phyloP scores from a whole-genome alignment of 2,329 filamentous ascomycete genomes.

The Lachnellula occidentalis region DNA sequence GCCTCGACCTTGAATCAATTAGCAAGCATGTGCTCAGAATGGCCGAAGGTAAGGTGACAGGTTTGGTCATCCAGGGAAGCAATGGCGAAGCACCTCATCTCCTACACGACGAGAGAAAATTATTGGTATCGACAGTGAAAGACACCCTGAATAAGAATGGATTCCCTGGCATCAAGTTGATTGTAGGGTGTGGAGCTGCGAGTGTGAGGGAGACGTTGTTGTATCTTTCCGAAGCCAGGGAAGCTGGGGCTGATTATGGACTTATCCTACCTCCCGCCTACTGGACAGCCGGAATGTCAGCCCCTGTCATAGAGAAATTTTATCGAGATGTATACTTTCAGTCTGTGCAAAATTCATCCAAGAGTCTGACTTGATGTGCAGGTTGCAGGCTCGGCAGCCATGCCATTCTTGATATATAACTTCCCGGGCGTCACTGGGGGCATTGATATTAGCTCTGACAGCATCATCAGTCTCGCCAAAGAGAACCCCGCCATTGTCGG shows the following conservation, averaged over 20 bases:
- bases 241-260: slow-evolving; percentile 60
- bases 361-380: background rate
- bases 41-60: slow-evolving; percentile 58
- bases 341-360: slow-evolving; percentile 57
- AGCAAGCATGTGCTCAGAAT: slow-evolving; percentile 51
- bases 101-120: slow-evolving; percentile 57
- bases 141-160: slow-evolving; percentile 54
- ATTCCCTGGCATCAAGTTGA: slow-evolving; percentile 51
- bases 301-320: slow-evolving; percentile 26
- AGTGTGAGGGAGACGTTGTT: slow-evolving; percentile 63
- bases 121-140: slow-evolving; percentile 56
- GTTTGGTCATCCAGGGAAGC: slow-evolving; percentile 64
- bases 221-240: slow-evolving; percentile 58
- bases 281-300: slow-evolving; percentile 56
- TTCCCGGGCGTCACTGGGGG: slow-evolving; percentile 53
- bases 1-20: slow-evolving; percentile 48
- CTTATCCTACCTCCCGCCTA: slow-evolving; percentile 66
- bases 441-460: slow-evolving; percentile 52
- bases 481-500: slow-evolving; percentile 52
- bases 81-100: slow-evolving; percentile 72
- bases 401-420: slow-evolving; percentile 60
- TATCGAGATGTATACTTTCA: slow-evolving; percentile 18
- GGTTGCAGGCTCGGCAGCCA: slow-evolving; percentile 51
- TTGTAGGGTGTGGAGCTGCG: slow-evolving; percentile 65
- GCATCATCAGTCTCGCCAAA: slow-evolving; percentile 45